A percentile compares a stretch with the other conserved stretches of the same genome.
Evolutionary conservation across 495 filamentous ascomycete species (phyloP).

Genomic region (Penicillium arizonense): DNA sequence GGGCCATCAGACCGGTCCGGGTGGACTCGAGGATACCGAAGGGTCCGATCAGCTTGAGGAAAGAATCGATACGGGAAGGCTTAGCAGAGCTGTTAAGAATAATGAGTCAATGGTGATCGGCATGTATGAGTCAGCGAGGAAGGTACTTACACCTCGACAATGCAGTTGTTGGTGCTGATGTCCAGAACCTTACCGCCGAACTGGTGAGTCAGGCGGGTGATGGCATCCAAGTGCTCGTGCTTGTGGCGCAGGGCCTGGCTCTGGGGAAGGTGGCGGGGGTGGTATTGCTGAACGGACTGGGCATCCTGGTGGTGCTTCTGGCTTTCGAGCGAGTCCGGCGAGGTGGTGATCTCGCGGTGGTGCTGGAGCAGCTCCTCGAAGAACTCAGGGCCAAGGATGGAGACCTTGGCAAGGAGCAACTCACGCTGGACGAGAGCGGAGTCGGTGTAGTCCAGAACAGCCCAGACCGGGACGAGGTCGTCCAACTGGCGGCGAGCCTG

Average conservation of each 20-base stretch:
- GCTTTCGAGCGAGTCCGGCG: slow-evolving; percentile 29
- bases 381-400: slow-evolving; percentile 93
- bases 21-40: slow-evolving; percentile 97
- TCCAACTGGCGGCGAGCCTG: slow-evolving; percentile 94
- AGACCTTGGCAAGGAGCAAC: slow-evolving; percentile 93
- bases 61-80: slow-evolving; percentile 89
- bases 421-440: slow-evolving; percentile 95
- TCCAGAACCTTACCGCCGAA: slow-evolving; percentile 97
- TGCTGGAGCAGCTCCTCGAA: slow-evolving; percentile 95
- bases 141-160: slow-evolving; percentile 85
- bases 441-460: slow-evolving; percentile 91
- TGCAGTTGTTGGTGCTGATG: slow-evolving; percentile 97
- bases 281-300: slow-evolving; percentile 54
- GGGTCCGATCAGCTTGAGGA: slow-evolving; percentile 92
- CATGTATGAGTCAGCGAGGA: not conserved
- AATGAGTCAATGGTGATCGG: not conserved
- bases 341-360: slow-evolving; percentile 71
- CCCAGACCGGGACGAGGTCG: slow-evolving; percentile 97
- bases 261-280: slow-evolving; percentile 77
- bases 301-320: slow-evolving; percentile 27
- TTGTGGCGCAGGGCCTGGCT: slow-evolving; percentile 92
- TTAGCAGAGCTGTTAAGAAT: slow-evolving; percentile 71
- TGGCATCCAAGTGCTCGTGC: slow-evolving; percentile 91
- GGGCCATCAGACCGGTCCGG: slow-evolving; percentile 91
- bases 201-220: slow-evolving; percentile 94